Evolutionary conservation across 169 alveolate species (phyloP), one percentile per base, ranked within the genome.

Genomic region (Eimeria necatrix): DNA sequence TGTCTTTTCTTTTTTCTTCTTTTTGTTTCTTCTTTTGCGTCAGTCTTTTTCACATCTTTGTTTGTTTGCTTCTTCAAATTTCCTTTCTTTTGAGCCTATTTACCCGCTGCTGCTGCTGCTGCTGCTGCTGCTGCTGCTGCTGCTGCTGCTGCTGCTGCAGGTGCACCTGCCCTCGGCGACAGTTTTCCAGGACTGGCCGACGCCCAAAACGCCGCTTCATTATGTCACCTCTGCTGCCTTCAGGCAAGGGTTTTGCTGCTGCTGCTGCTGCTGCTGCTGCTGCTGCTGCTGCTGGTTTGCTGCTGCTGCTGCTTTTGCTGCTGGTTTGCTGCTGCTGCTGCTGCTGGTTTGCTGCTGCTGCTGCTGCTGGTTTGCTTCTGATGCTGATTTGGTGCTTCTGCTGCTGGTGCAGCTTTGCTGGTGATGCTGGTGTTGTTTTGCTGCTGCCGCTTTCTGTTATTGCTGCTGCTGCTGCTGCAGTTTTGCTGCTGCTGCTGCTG

Each of bases 171-270:
- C 97, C 14, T 87, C 96, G 73, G 84, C 93, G 56, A 97, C 97
- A 22, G 98, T 97, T 20, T 98, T 78, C 94, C 86, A 93, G 46
- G 97, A 98, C 93, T 98, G 97, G 96, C 99, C 99, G 59, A 94
- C 78, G 56, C 59, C 49, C n/a, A 9, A 46, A n/a, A 26, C 91
- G 56, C 91, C 91, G 3, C 78, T 84, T 52, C 91, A 68, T 51
- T 84, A 84, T 24, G 91, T 84, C 32, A 84, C 91, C 4, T 61
- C 91, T 7, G 91, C 91, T 24, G 91, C 41, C 41, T 84, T 84
- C 78, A 84, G 91, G 91, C 56, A 56, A n/a, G n/a, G n/a, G n/a
- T n/a, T n/a, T n/a, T n/a, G n/a, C n/a, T n/a, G n/a, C n/a, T n/a
- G n/a, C n/a, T n/a, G n/a, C n/a, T n/a, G n/a, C n/a, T n/a, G n/a